Conservation (phyloP, 345 rosid species). For the Tarenaya hassleriana region DNA sequence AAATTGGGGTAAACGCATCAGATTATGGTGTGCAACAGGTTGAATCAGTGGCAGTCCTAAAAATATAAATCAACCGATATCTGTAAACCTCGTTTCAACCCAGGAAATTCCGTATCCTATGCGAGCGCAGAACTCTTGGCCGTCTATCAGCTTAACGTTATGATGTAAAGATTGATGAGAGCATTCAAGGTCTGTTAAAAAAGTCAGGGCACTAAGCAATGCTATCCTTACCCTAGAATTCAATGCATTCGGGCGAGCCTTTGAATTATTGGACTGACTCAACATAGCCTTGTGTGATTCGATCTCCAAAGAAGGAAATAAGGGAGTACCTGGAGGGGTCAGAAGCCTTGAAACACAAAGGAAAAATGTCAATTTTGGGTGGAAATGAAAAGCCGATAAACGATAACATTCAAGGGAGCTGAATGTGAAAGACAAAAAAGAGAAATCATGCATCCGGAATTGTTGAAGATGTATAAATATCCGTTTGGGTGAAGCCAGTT, state of each 20-base stretch:
- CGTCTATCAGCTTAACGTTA: neutral
- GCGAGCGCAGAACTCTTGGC: neutral
- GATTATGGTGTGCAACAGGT: neutral
- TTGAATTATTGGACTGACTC: constrained; percentile 66
- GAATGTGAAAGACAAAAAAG: neutral
- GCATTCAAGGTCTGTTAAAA: neutral
- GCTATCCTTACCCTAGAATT: constrained; percentile 70
- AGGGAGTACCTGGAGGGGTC: constrained; percentile 96
- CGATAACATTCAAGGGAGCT: neutral
- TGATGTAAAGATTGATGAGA: neutral
- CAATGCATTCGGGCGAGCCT: constrained; percentile 49
- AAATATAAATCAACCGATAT: neutral
- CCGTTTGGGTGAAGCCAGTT: no score
- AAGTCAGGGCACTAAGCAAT: constrained; percentile 13
- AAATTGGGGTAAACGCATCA: neutral
- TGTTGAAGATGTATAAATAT: no score
- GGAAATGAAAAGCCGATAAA: neutral
- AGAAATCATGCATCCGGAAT: no score
- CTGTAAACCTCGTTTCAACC: neutral
- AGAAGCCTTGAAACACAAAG: constrained; percentile 60
- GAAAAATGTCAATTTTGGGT: constrained; percentile 1
- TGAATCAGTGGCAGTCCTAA: neutral
- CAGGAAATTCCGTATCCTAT: neutral
- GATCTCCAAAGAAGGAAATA: constrained; percentile 95
- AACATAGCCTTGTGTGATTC: constrained; percentile 67